Percentiles rank a stretch among this genome's conserved stretches.
Evolutionary conservation across 148 eudicot genomes (phyloP).

Genomic region (Chenopodium quinoa): DNA sequence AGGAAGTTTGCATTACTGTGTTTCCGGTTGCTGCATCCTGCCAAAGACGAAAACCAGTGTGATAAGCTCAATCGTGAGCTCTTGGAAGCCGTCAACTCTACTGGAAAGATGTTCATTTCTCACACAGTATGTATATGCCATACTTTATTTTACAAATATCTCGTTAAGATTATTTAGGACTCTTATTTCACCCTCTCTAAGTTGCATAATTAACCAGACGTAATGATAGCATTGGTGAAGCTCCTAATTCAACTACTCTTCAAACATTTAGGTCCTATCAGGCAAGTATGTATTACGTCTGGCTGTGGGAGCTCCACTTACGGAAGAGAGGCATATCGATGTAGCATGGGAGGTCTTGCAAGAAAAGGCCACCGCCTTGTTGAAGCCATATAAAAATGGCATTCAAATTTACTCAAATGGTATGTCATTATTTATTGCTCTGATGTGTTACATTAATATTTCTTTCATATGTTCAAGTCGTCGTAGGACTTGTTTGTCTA

Average conservation of each 20-base stretch:
- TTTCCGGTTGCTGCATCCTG: conserved; percentile 64
- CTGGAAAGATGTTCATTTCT: conserved; percentile 78
- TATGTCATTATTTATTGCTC: background rate
- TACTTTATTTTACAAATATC: background rate
- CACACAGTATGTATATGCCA: conserved; percentile 56
- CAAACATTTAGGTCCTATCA: conserved; percentile 58
- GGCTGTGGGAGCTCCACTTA: conserved; percentile 90
- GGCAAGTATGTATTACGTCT: conserved; percentile 63
- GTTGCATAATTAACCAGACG: background rate
- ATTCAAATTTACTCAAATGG: background rate
- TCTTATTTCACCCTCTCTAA: background rate
- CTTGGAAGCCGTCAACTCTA: conserved; percentile 74
- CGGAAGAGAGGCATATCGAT: conserved; percentile 72
- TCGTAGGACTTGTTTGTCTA: too few species aligned
- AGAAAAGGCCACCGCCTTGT: conserved; percentile 55
- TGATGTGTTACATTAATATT: background rate
- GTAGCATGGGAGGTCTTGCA: conserved; percentile 74
- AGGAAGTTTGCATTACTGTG: conserved; percentile 82
- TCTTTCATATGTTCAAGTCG: background rate
- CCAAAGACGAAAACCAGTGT: conserved; percentile 32
- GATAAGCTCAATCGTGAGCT: conserved; percentile 69
- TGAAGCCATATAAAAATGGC: conserved; percentile 19
- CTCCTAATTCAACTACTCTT: background rate
- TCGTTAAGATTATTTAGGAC: background rate
- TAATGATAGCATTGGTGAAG: background rate